A percentile compares a stretch with the other conserved stretches of the same genome.
phyloP scores from a whole-genome alignment of 2,329 filamentous ascomycete genomes.

The Rachicladosporium sp. region DNA sequence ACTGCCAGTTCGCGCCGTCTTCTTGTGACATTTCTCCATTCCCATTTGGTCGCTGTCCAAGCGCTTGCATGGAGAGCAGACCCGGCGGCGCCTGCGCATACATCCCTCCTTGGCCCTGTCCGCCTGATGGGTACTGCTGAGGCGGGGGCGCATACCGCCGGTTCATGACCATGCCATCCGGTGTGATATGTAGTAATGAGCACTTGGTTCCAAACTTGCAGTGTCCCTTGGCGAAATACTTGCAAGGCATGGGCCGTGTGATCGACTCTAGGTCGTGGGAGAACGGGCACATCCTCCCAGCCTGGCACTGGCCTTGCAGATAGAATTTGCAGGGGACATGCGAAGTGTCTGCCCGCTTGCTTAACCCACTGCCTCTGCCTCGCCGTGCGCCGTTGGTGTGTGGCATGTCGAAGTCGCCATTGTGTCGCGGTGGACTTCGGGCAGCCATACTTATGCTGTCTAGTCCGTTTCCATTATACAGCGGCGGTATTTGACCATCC shows the following conservation, averaged over 20 bases:
- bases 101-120: no score
- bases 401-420: constrained; percentile 25
- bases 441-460: constrained; percentile 20
- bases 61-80: constrained; percentile 24
- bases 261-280: constrained; percentile 81
- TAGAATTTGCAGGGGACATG: constrained; percentile 99
- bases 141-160: constrained; percentile 28
- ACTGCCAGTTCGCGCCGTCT: constrained; percentile 17
- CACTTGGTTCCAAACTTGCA: constrained; percentile 99
- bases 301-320: constrained; percentile 88
- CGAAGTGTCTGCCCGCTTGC: constrained; percentile 57
- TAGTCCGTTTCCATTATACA: constrained; percentile 7
- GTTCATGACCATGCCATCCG: constrained; percentile 86
- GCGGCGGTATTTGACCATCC: constrained; percentile 7
- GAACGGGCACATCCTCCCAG: constrained; percentile 90
- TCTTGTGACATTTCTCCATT: constrained; percentile 10
- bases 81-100: constrained; percentile 15
- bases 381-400: background rate
- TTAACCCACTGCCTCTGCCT: constrained; percentile 10
- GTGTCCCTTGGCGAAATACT: constrained; percentile 99
- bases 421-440: constrained; percentile 38
- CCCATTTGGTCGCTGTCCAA: constrained; percentile 17
- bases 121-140: background rate
- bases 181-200: constrained; percentile 88
- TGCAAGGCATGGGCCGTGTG: constrained; percentile 79